Evolutionary conservation across 2,329 filamentous ascomycete species (phyloP), one percentile per base, ranked within the genome.

Genomic region (Ascochyta clinopodiicola): DNA sequence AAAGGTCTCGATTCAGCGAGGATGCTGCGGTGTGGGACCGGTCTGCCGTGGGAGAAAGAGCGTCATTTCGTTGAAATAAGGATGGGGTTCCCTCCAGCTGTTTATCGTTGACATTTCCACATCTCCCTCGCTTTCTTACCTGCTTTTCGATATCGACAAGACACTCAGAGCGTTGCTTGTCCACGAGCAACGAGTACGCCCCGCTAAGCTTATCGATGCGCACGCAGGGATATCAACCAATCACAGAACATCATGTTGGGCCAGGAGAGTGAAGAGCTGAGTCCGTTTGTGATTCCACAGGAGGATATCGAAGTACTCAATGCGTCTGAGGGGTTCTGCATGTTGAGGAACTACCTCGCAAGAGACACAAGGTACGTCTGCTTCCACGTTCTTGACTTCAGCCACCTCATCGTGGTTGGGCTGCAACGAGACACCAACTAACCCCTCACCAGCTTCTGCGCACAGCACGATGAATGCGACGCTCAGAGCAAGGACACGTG

Each of bases 261-360:
- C 53, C 53, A 39, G 53, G 53, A 51, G 47, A 57, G 39, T 51
- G 38, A 57, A 31, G 36, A 50, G 31, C 32, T 51, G 10, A 77
- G 77, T 46, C 79, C 79, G 12, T 80, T 81, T 68, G 60, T 71
- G 54, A 76, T 81, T 55, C 71, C 73, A 51, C 64, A 60, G 56
- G 74, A 79, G 40, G 77, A 80, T 55, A 63, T 79, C 15, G 72
- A 76, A 21, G 64, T 68, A 10, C 64, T 81, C 22, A 64, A 68
- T 27, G 61, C 70, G 13, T 78, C 76, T 6, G 69, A 78, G 43
- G 78, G 77, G 0, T 81, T 82, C 64, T 68, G 63, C 35, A 72
- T 81, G 42, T 61, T 82, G 59, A 70, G 79, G 47, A 65, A 69
- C 25, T 78, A 77, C 59, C 73, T 82, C 7, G 72, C 76, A 1